These are phyloP conservation scores for Colletotrichum tanaceti DNA, from an alignment of 2,329 filamentous ascomycete species.

Conservation along the genomic window DNA sequence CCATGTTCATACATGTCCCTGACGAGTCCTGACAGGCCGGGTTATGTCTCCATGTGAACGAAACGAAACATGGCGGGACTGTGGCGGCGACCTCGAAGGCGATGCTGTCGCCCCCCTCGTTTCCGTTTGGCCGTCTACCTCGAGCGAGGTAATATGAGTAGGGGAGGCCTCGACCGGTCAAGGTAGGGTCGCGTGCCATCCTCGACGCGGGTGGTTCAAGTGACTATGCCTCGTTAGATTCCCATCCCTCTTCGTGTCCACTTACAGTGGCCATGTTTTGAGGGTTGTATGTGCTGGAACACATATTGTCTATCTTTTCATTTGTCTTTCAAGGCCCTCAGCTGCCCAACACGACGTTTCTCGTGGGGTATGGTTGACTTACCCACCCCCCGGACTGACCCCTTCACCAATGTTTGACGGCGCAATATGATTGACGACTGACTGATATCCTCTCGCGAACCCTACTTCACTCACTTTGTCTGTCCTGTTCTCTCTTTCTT, in stretches of 20 bases:
- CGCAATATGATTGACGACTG: not conserved
- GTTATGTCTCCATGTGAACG: constrained; percentile 4
- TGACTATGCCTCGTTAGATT: constrained; percentile 3
- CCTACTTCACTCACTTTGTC: not conserved
- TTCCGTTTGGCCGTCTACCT: not conserved
- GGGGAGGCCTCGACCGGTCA: not conserved
- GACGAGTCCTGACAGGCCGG: constrained; percentile 10
- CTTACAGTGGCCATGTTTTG: not conserved
- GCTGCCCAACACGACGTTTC: constrained; percentile 16
- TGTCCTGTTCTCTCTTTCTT: not conserved
- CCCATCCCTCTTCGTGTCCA: constrained; percentile 1
- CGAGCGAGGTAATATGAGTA: not conserved
- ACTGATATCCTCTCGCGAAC: not conserved
- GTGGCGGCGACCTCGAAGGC: constrained; percentile 4
- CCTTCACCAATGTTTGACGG: not conserved
- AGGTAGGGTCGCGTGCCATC: constrained; percentile 16
- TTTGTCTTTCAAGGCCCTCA: constrained; percentile 1
- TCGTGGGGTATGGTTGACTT: not conserved
- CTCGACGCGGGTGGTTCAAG: not conserved
- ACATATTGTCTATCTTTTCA: not conserved
- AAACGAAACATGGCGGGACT: not conserved
- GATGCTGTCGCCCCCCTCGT: not conserved
- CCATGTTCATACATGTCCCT: not conserved
- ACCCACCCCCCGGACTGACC: not conserved
- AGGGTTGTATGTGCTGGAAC: not conserved